These are phyloP conservation scores for Sarocladium kiliense DNA, from an alignment of 2,329 filamentous ascomycete genomes.

Conservation along the genomic window DNA sequence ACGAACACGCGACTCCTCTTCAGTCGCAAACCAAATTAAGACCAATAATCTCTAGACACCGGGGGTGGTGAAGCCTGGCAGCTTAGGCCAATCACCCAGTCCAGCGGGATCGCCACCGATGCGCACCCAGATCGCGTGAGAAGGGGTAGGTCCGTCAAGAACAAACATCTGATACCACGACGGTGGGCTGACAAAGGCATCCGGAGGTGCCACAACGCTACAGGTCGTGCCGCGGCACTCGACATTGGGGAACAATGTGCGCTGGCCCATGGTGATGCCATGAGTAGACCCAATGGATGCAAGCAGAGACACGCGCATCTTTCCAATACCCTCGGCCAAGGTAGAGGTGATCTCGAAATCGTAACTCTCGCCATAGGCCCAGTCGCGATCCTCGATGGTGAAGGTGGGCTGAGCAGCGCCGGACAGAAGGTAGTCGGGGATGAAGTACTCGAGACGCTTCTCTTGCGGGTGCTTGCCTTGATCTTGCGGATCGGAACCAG, in stretches of 20 bases:
- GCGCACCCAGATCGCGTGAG: constrained; percentile 2
- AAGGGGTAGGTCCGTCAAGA: neutral
- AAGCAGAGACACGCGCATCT: neutral
- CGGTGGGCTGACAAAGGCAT: neutral
- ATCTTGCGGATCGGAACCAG: neutral
- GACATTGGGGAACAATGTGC: neutral
- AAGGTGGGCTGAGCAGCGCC: neutral
- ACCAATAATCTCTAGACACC: neutral
- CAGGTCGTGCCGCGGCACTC: neutral
- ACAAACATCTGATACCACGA: constrained; percentile 3
- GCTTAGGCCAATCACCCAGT: neutral
- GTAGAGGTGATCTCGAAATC: neutral
- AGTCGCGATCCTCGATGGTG: neutral
- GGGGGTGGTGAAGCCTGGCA: neutral
- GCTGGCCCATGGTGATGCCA: constrained; percentile 1
- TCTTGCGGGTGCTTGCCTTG: neutral
- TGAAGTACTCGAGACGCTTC: constrained; percentile 1
- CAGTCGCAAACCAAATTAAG: too few species aligned
- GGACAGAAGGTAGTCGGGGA: neutral
- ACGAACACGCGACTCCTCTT: too few species aligned
- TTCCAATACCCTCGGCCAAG: neutral
- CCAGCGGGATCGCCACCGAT: neutral
- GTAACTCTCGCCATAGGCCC: neutral
- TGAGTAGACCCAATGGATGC: neutral
- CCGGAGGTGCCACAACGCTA: neutral